phyloP scores from a whole-genome alignment of 2,329 filamentous ascomycete genomes.

The Colletotrichum nymphaeae region DNA sequence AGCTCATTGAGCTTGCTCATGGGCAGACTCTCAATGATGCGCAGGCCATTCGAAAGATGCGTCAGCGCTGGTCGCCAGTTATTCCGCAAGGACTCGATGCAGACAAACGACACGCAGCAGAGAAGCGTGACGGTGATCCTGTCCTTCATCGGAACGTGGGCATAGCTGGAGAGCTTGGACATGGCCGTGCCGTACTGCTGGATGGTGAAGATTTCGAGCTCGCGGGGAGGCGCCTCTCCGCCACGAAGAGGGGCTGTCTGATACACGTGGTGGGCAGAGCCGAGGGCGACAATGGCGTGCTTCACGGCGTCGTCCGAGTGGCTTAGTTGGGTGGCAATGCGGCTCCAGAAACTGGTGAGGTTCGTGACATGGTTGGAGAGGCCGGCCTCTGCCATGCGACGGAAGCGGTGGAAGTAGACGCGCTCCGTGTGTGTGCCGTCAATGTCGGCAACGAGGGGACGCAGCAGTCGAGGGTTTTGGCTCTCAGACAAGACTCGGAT shows the following conservation, averaged over 20 bases:
- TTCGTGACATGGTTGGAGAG: constrained; percentile 44
- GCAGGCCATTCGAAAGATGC: constrained; percentile 45
- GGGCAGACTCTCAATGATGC: constrained; percentile 44
- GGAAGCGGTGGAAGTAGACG: constrained; percentile 49
- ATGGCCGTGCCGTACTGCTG: constrained; percentile 52
- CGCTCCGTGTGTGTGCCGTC: constrained; percentile 48
- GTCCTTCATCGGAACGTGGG: constrained; percentile 38
- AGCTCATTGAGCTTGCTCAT: constrained; percentile 27
- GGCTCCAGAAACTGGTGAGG: constrained; percentile 44
- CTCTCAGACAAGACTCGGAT: background rate
- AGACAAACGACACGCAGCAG: constrained; percentile 47
- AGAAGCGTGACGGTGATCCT: constrained; percentile 42
- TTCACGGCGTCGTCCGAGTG: constrained; percentile 44
- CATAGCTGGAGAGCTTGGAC: constrained; percentile 38
- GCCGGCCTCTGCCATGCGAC: constrained; percentile 43
- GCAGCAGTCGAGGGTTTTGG: constrained; percentile 34
- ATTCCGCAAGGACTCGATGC: constrained; percentile 43
- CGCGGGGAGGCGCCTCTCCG: constrained; percentile 37
- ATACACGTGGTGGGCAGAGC: constrained; percentile 44
- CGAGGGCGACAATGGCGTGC: constrained; percentile 48
- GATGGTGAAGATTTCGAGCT: constrained; percentile 50
- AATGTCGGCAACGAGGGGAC: constrained; percentile 49
- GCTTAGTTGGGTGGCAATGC: constrained; percentile 44
- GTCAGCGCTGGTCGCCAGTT: constrained; percentile 41
- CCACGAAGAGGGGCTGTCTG: constrained; percentile 27